Base-by-base conservation (phyloP, 176 grass and related monocot genomes). In the Lolium rigidum region DNA sequence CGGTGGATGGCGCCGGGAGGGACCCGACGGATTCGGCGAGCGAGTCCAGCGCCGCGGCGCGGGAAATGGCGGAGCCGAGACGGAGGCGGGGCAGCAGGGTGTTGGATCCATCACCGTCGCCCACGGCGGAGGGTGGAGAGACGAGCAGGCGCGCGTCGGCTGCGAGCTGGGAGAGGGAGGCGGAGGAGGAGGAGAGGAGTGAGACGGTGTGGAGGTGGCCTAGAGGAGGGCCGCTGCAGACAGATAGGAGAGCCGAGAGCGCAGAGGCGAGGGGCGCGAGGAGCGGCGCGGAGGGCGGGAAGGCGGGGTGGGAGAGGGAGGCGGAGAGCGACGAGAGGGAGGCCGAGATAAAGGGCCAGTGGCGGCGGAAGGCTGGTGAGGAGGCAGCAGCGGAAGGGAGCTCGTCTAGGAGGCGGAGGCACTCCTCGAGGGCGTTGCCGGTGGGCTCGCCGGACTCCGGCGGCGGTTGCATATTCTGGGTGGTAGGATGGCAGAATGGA, bases 121-220 rank as follows among this genome's bases (percentile, higher is more conserved):
- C 82, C 14, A 7, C 44, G 1, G 9, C n/a, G 1, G 0, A 20
- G 3, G 25, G 13, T 1, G 14, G 79, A 16, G 89, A n/a, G n/a
- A 81, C 84, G 35, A 91, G 84, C 70, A 92, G 71, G 68, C 84
- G 76, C 8, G 87, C 89, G 71, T 94, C 92, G 18, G 89, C 80
- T 20, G 87, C 84, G 62, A 92, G 87, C n/a, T 83, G 86, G 2
- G 82, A 6, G 11, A 94, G 87, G 6, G 77, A 28, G 15, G 86
- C 81, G 0, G 94, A 78, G 13, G 85, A 82, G 6, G 88, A 88
- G 0, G 90, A 85, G n/a, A 98, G 83, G 1, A 95, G 82, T 46
- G 91, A 95, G 22, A 93, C 87, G 37, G 90, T 90, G 41, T 88
- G 89, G 35, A 95, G 93, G 77, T 93, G 90, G 3, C 89, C 93